These are phyloP conservation scores for Wickerhamomyces sp. DNA, from an alignment of 1,139 yeast genomes.

Conservation along the genomic window DNA sequence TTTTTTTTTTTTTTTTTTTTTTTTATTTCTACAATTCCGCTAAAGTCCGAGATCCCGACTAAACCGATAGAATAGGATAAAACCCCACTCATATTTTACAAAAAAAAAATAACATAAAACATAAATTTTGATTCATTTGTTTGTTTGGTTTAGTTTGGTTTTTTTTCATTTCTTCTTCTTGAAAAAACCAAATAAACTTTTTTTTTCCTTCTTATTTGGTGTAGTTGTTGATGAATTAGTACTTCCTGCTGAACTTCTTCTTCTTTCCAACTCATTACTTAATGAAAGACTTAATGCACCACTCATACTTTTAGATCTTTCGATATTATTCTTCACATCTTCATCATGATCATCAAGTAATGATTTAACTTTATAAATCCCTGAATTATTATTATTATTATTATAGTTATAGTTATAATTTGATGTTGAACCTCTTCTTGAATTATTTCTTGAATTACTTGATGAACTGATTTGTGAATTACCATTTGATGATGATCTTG, in stretches of 20 bases:
- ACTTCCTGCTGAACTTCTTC: conserved; percentile 1
- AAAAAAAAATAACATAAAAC: too few relatives aligned
- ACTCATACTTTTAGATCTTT: conserved; percentile 8
- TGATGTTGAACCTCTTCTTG: too few relatives aligned
- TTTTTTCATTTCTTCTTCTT: conserved; percentile 13
- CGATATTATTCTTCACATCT: conserved; percentile 8
- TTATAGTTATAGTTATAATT: too few relatives aligned
- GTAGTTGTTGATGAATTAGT: conserved; percentile 5
- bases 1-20: too few relatives aligned
- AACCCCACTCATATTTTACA: conserved; percentile 1
- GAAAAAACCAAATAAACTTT: conserved; percentile 11
- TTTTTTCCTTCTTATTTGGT: conserved; percentile 2
- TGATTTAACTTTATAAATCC: conserved; percentile 31
- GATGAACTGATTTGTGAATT: conserved; percentile 8
- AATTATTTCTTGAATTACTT: conserved; percentile 22
- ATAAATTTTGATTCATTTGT: background rate
- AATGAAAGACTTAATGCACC: conserved; percentile 1
- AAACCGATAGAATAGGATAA: too few relatives aligned
- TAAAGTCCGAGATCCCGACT: too few relatives aligned
- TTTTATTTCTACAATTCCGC: too few relatives aligned
- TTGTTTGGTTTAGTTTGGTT: background rate
- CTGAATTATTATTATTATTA: too few relatives aligned
- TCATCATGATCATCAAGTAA: conserved; percentile 24
- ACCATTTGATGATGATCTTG: conserved; percentile 3
- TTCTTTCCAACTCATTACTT: conserved; percentile 3